Evolutionary conservation across 768 basidiomycete genomes (phyloP).

Genomic region (Phanerodontia chrysosporium): DNA sequence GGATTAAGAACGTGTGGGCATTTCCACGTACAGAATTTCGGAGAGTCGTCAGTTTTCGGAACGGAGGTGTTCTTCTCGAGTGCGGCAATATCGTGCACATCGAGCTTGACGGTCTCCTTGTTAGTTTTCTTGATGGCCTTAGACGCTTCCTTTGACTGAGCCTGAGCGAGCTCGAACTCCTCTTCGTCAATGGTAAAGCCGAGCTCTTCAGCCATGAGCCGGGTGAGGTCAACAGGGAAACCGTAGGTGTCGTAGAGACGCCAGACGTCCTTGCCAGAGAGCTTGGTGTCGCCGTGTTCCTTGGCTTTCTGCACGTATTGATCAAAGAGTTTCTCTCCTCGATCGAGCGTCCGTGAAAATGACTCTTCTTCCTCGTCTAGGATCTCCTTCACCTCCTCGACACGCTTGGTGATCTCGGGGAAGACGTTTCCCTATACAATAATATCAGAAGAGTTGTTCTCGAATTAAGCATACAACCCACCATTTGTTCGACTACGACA

Average conservation of each 20-base stretch:
- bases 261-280: conserved; percentile 94
- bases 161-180: conserved; percentile 88
- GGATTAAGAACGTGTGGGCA: too few relatives aligned
- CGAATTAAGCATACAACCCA: conserved; percentile 30
- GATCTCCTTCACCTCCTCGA: conserved; percentile 86
- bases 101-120: conserved; percentile 76
- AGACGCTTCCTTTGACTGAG: conserved; percentile 85
- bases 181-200: conserved; percentile 78
- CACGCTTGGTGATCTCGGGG: conserved; percentile 86
- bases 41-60: conserved; percentile 88
- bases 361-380: conserved; percentile 97
- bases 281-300: conserved; percentile 55
- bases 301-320: conserved; percentile 72
- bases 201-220: conserved; percentile 94
- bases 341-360: conserved; percentile 94
- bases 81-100: conserved; percentile 89
- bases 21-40: conserved; percentile 83
- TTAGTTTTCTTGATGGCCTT: conserved; percentile 76
- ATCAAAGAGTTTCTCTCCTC: conserved; percentile 94
- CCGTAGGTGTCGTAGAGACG: conserved; percentile 96
- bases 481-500: conserved; percentile 85
- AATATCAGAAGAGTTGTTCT: conserved; percentile 3
- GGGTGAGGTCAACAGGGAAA: conserved; percentile 94
- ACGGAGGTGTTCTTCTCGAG: conserved; percentile 75
- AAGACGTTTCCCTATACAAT: conserved; percentile 69